Percentiles rank a stretch among this genome's conserved stretches.
Evolutionary conservation across 805 yeast genomes (phyloP).

Genomic region (Ogataea glucozyma): DNA sequence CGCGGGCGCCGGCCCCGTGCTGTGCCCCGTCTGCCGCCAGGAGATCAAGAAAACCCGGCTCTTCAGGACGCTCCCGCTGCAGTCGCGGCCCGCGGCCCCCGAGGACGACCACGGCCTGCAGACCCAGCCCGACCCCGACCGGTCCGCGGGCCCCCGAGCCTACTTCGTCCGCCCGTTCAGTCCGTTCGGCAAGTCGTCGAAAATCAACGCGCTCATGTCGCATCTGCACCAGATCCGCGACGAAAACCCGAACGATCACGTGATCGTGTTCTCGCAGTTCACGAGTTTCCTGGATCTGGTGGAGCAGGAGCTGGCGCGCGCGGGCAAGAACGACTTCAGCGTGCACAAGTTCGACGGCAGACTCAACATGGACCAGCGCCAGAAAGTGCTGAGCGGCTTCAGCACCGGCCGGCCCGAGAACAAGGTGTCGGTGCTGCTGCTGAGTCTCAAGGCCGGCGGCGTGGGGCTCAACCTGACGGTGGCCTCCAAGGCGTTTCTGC

Average conservation of each 20-base stretch:
- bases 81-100: conserved; percentile 25
- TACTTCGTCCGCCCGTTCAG: conserved; percentile 43
- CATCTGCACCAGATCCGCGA: conserved; percentile 57
- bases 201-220: conserved; percentile 64
- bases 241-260: conserved; percentile 64
- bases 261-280: conserved; percentile 89
- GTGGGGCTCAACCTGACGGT: conserved; percentile 87
- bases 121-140: conserved; percentile 15
- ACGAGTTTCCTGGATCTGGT: conserved; percentile 78
- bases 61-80: conserved; percentile 39
- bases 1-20: no score
- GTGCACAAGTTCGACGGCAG: conserved; percentile 84
- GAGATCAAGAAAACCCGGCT: conserved; percentile 51
- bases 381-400: conserved; percentile 60
- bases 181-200: conserved; percentile 64
- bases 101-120: conserved; percentile 6
- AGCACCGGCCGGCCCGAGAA: conserved; percentile 28
- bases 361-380: conserved; percentile 63
- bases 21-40: conserved; percentile 79
- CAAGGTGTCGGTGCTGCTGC: conserved; percentile 48
- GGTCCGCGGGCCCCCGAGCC: conserved; percentile 9
- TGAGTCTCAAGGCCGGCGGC: conserved; percentile 91
- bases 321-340: conserved; percentile 46
- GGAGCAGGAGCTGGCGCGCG: conserved; percentile 52
- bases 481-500: conserved; percentile 81